Percentiles rank a stretch among this genome's conserved stretches.
Evolutionary conservation across 2,329 filamentous ascomycete genomes (phyloP).

Genomic region (Penicillium occitanis): DNA sequence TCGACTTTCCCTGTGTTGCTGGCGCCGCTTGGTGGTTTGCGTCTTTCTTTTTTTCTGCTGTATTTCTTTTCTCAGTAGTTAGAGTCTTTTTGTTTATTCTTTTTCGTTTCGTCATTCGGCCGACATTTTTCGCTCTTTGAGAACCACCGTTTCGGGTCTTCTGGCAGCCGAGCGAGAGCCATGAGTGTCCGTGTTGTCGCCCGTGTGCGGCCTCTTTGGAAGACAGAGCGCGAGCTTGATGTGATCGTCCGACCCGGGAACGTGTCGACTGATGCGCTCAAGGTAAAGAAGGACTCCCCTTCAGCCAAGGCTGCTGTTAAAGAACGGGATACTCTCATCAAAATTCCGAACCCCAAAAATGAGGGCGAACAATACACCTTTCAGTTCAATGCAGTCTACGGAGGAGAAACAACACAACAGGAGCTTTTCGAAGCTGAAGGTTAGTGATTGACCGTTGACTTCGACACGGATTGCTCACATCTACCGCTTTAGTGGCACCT

Average conservation of each 20-base stretch:
- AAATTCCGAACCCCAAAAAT: constrained; percentile 93
- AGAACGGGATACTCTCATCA: constrained; percentile 66
- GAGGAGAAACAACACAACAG: constrained; percentile 75
- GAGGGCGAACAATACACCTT: constrained; percentile 89
- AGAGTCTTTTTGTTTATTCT: constrained; percentile 6
- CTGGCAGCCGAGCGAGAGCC: constrained; percentile 18
- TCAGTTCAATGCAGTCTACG: constrained; percentile 91
- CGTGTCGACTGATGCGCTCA: constrained; percentile 22
- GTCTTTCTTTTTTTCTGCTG: constrained; percentile 9
- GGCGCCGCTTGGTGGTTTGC: background rate
- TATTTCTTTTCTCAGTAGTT: constrained; percentile 13
- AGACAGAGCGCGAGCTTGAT: constrained; percentile 82
- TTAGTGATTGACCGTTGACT: constrained; percentile 43
- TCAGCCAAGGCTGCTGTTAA: constrained; percentile 37
- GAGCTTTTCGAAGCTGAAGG: constrained; percentile 86
- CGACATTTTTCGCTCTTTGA: background rate
- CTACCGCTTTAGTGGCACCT: constrained; percentile 66
- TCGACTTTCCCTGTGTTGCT: constrained; percentile 3
- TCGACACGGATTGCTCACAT: constrained; percentile 20
- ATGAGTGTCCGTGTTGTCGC: constrained; percentile 78
- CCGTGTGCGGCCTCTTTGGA: constrained; percentile 82
- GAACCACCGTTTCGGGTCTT: no score
- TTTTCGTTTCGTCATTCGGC: background rate
- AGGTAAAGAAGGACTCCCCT: constrained; percentile 30
- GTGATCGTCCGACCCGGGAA: constrained; percentile 71